Evolutionary conservation across 139 green algal genomes (phyloP), one percentile per base, ranked within the genome.

Genomic region (Pycnococcus provasolii): DNA sequence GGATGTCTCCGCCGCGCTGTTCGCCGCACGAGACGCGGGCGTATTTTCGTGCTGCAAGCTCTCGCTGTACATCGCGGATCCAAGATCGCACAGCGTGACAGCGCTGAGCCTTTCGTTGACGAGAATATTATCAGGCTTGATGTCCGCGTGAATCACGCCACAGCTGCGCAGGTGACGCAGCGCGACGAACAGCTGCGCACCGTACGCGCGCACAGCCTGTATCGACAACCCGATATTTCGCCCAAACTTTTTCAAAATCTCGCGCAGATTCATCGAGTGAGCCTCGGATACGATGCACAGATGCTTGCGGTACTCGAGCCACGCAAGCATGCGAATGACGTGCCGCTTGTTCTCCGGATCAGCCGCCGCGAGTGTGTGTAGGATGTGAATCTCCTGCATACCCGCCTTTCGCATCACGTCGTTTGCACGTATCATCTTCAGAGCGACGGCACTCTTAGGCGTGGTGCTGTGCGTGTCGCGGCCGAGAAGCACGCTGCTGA

Each of bases 111-210:
- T 70, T 4, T 85, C 78, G 73, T 95, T 96, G 48, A 97, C 73
- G 26, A 99, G 88, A 57, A 99, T 94, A 85, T 99, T 99, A 84
- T 99, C 93, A 2, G 93, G 93, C 86, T 99, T 99, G 82, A 99
- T 95, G 78, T 99, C 93, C 4, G 93, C 92, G 69, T 99, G 93
- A 48, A 99, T 81, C 44, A 97, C 79, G 42, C 81, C 81, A 66
- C 86, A 92, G 70, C 84, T 83, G 51, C 83, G 77, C 54, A 95
- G 76, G 80, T 97, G 93, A 62, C 89, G 81, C 66, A 99, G 84
- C 4, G 87, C 85, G 15, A 95, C 79, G 67, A 99, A 79, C 76
- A 98, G 81, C 85, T 99, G 93, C 42, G 78, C 77, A 1, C 90
- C 81, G 64, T 95, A 98, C 66, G 88, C 77, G 4, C 84, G 84